These are phyloP conservation scores for Aleurites moluccanus DNA, from an alignment of 441 rosid genomes.

Conservation along the genomic window DNA sequence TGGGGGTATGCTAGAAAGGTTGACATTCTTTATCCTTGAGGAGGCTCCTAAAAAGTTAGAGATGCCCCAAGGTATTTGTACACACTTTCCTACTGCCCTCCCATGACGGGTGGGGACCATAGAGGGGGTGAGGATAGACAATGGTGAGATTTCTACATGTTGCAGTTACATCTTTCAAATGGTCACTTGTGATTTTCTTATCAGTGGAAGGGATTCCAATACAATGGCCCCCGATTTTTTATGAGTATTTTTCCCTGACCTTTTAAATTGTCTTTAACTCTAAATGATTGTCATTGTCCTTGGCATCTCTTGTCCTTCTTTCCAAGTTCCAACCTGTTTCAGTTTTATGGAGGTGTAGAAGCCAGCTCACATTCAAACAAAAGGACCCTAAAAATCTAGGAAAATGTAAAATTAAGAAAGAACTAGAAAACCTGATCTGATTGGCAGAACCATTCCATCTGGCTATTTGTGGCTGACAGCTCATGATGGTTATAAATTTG, in stretches of 20 bases:
- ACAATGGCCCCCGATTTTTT: neutral
- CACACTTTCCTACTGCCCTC: neutral
- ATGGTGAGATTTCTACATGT: neutral
- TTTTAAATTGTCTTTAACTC: neutral
- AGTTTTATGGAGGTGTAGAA: slow-evolving; percentile 7
- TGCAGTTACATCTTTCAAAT: neutral
- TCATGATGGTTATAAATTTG: slow-evolving; percentile 1
- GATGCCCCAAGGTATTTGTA: neutral
- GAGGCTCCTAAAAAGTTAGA: neutral
- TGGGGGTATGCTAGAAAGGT: neutral
- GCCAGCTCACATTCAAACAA: neutral
- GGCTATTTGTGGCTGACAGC: neutral
- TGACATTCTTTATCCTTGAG: neutral
- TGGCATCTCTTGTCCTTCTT: neutral
- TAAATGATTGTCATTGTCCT: neutral
- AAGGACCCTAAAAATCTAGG: neutral
- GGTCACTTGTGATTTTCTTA: neutral
- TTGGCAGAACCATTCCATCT: neutral
- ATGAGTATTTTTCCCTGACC: neutral
- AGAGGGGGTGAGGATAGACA: neutral
- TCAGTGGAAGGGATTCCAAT: neutral
- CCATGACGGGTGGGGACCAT: neutral
- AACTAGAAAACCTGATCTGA: neutral
- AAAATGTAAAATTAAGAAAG: neutral
- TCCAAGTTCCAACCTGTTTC: neutral